These are phyloP conservation scores for Diaporthe ilicicola DNA, from an alignment of 2,329 filamentous ascomycete genomes.

Conservation along the genomic window DNA sequence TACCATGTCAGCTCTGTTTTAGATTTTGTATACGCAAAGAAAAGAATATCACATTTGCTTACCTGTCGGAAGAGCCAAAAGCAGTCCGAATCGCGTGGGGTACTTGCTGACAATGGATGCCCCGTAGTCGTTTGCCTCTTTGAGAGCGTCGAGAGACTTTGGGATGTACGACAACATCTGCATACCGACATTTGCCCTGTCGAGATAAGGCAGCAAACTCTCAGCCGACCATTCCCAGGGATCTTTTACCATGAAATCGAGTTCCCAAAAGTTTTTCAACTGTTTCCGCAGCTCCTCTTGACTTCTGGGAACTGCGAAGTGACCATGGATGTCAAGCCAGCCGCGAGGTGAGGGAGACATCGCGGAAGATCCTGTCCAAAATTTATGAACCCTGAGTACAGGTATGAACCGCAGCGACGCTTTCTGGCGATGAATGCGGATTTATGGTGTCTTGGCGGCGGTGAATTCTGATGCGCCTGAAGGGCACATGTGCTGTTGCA, in stretches of 20 bases:
- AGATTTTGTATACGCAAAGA: too few species aligned
- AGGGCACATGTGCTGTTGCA: neutral
- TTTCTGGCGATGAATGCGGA: neutral
- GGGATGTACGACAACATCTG: slow-evolving; percentile 3
- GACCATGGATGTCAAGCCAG: neutral
- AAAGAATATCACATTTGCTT: neutral
- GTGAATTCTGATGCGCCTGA: neutral
- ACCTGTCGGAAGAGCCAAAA: neutral
- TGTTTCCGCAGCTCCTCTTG: neutral
- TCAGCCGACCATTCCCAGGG: neutral
- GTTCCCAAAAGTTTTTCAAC: neutral
- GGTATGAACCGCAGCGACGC: neutral
- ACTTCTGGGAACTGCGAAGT: neutral
- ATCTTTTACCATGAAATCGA: neutral
- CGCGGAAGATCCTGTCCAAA: neutral
- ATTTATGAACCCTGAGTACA: neutral
- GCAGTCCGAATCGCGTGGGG: neutral
- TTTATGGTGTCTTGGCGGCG: neutral
- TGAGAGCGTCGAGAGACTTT: neutral
- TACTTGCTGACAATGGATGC: neutral
- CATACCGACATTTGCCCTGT: neutral
- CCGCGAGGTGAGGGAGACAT: neutral
- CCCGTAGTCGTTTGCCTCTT: slow-evolving; percentile 1
- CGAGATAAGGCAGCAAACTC: neutral
- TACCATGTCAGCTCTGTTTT: neutral